Base-by-base conservation (phyloP, 148 eudicot genomes). In the Amaranthus palmeri region DNA sequence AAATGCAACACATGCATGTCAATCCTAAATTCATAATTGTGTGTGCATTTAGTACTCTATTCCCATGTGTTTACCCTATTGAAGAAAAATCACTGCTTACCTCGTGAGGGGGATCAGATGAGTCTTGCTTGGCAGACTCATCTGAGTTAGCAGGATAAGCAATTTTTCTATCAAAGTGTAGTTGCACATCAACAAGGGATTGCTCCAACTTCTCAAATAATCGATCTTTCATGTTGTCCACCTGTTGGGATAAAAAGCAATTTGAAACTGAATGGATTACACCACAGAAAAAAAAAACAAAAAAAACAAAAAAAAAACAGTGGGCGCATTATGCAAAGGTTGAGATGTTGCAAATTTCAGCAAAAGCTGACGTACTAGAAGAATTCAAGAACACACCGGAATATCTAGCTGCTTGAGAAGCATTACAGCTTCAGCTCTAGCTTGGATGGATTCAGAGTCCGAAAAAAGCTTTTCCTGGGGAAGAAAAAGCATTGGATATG, bases 361-460 rank as follows among this genome's bases (percentile, higher is more conserved):
- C 48, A 72, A 62, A 48, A 74, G 61, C 49, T 53, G 44, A 56
- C 54, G 8, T 47, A 45, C 68, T 46, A 61, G 68, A 55, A 72
- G 69, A 77, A 67, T 45, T 40, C 61, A 77, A 76, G 69, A 6
- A 82, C 96, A 76, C 65, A 95, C 99, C 86, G 96, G 99, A 66
- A 91, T 89, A 83, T 95, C 86, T 84, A 95, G 85, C 86, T 89
- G 88, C 88, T 95, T 92, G 54, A 95, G 89, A 86, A 95, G 99
- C 93, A 95, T 82, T 65, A 90, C 99, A 81, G 99, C 97, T 85
- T 95, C 97, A 60, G 99, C 97, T 81, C 99, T 91, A 65, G 92
- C 85, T 84, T 95, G 99, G 80, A 95, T 92, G 40, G 99, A 92
- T 79, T 95, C 99, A 57, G 97, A 85, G 86, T 95, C 99, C n/a